phyloP scores from a whole-genome alignment of 164 flowering plant genomes.

The Aristolochia fimbriata region DNA sequence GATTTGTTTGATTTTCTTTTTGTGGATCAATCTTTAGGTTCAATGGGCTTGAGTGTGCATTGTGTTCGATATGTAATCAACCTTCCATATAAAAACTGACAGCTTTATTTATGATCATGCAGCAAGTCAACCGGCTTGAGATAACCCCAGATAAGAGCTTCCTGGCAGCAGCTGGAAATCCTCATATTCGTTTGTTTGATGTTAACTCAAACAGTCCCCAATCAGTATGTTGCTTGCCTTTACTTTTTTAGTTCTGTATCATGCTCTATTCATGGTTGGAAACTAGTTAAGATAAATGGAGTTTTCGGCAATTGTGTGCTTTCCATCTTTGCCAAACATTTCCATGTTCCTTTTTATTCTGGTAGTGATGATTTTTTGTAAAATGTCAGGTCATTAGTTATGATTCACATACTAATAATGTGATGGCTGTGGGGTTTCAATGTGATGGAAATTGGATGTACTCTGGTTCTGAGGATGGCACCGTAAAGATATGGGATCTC shows the following conservation, averaged over 20 bases:
- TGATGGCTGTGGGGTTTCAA: constrained; percentile 97
- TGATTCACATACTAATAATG: constrained; percentile 94
- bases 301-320: not conserved
- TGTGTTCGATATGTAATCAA: too few relatives aligned
- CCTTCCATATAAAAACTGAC: too few relatives aligned
- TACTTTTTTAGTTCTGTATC: not conserved
- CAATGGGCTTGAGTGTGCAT: too few relatives aligned
- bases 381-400: constrained; percentile 78
- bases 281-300: not conserved
- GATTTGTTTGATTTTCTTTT: too few relatives aligned
- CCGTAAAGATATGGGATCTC: constrained; percentile 95
- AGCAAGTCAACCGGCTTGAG: constrained; percentile 94
- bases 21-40: too few relatives aligned
- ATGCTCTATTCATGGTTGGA: not conserved
- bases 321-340: not conserved
- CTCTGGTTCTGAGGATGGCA: constrained; percentile 99
- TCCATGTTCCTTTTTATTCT: too few relatives aligned
- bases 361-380: too few relatives aligned
- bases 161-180: constrained; percentile 93
- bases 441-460: constrained; percentile 99
- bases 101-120: constrained; percentile 7
- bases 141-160: constrained; percentile 82
- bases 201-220: constrained; percentile 75
- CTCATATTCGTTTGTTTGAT: constrained; percentile 92
- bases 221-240: constrained; percentile 43